Evolutionary conservation across 106 monocot species (phyloP).

Genomic region (Dioscorea zingiberensis): DNA sequence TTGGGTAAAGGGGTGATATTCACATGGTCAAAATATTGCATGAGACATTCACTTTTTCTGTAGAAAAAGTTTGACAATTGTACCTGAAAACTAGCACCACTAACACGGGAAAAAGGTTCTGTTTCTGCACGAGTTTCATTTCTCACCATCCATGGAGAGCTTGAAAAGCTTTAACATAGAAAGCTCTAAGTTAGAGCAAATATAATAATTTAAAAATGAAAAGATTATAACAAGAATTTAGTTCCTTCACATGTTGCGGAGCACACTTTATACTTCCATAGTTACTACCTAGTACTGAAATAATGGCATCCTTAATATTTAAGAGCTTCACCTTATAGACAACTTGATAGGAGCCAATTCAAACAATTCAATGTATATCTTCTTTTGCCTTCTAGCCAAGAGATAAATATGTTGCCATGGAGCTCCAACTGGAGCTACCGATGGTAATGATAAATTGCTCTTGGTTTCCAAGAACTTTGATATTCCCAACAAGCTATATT

Average conservation of each 20-base stretch:
- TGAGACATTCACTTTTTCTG: too few species aligned
- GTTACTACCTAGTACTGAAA: too few species aligned
- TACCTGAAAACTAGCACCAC: constrained; percentile 71
- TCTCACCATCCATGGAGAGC: constrained; percentile 73
- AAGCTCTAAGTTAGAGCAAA: constrained; percentile 12
- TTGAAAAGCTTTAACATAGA: constrained; percentile 70
- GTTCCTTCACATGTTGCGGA: too few species aligned
- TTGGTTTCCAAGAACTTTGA: constrained; percentile 8
- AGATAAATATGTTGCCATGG: constrained; percentile 79
- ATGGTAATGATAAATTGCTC: constrained; percentile 37
- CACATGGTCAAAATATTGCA: too few species aligned
- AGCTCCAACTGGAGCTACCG: constrained; percentile 72
- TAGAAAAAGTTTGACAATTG: background rate
- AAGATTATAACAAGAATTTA: background rate
- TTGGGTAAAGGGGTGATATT: too few species aligned
- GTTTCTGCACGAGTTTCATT: constrained; percentile 39
- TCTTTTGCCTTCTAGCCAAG: constrained; percentile 70
- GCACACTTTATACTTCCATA: too few species aligned
- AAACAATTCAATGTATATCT: constrained; percentile 78
- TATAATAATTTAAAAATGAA: background rate
- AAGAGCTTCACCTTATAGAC: constrained; percentile 57
- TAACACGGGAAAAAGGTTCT: constrained; percentile 38
- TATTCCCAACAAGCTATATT: constrained; percentile 5
- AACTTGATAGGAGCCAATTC: constrained; percentile 72
- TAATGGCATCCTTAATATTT: background rate